Evolutionary conservation across 2,329 filamentous ascomycete genomes (phyloP), one percentile per base, ranked within the genome.

Genomic region (Monilinia fructigena): DNA sequence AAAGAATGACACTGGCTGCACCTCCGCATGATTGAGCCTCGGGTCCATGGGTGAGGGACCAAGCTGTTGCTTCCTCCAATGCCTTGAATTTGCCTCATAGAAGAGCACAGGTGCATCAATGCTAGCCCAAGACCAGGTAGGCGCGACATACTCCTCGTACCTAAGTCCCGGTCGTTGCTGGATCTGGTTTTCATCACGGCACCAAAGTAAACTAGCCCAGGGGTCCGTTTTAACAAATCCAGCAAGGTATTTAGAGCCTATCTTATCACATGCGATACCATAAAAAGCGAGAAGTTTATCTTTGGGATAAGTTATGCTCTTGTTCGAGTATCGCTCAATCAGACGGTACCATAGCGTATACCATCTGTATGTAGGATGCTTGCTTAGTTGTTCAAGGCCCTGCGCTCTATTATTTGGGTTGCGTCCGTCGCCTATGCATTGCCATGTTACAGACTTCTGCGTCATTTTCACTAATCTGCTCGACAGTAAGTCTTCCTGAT

Each of bases 31-130:
- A 26, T 14, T 5, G 7, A 56, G 54, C 16, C 26, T n/a, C 4
- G 54, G 54, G 40, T 56, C 54, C 14, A n/a, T 12, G 4, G 18
- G 54, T 23, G 35, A 18, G n/a, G 35, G n/a, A 11, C 35, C 35
- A 11, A 56, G 35, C 35, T 56, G 54, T 42, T n/a, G 54, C 26
- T 56, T 35, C 8, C 54, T 56, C 54, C 54, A 56, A 42, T 56
- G n/a, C 4, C 35, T 38, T 18, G 55, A 23, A 42, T 56, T 45
- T 14, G 55, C 38, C 23, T 28, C 55, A 3, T 58, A 26, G 38
- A 58, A 58, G 18, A 58, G 38, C 23, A 58, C 55, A 42, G 23
- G 38, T 20, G 23, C 38, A 45, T 58, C 38, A 12, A 45, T 12
- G 23, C 55, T 28, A 6, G 55, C 38, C 38, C 55, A 58, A 20